Evolutionary conservation across 257 asterid species (phyloP).

Genomic region (Leonotis leonurus): DNA sequence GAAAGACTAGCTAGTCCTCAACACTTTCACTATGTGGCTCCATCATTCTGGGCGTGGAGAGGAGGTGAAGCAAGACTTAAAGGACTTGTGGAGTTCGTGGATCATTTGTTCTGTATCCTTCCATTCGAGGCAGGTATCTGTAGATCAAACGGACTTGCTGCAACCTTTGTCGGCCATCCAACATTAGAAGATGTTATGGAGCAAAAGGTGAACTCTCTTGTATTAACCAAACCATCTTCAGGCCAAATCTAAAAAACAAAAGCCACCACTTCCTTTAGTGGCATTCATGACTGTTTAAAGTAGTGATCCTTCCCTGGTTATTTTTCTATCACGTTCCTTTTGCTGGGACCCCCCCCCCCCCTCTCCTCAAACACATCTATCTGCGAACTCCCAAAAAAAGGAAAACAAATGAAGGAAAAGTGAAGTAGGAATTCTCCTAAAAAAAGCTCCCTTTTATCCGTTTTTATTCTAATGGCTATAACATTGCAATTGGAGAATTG

Average conservation of each 20-base stretch:
- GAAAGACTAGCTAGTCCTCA: conserved; percentile 40
- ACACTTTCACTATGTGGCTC: conserved; percentile 91
- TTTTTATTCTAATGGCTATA: not conserved
- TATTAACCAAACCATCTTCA: not conserved
- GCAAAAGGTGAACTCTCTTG: conserved; percentile 37
- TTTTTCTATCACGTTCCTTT: not conserved
- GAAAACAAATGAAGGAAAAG: not conserved
- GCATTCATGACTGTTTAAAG: not conserved
- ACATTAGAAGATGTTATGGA: conserved; percentile 72
- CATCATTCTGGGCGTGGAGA: conserved; percentile 99
- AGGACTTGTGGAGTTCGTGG: conserved; percentile 63
- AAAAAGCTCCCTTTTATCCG: not conserved
- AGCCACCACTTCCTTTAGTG: not conserved
- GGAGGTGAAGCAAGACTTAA: conserved; percentile 87
- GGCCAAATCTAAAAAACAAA: not conserved
- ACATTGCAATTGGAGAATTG: not conserved
- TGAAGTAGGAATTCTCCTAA: not conserved
- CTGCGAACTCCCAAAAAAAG: not conserved
- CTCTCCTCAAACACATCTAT: not conserved
- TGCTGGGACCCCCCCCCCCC: not conserved
- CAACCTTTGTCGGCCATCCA: conserved; percentile 97
- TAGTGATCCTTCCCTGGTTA: not conserved
- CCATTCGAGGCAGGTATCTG: conserved; percentile 87
- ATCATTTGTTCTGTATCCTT: conserved; percentile 86
- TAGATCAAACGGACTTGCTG: conserved; percentile 60